A percentile compares a stretch with the other conserved stretches of the same genome.
These are phyloP conservation scores for Morella rubra DNA, from an alignment of 306 rosid species.

Conservation along the genomic window DNA sequence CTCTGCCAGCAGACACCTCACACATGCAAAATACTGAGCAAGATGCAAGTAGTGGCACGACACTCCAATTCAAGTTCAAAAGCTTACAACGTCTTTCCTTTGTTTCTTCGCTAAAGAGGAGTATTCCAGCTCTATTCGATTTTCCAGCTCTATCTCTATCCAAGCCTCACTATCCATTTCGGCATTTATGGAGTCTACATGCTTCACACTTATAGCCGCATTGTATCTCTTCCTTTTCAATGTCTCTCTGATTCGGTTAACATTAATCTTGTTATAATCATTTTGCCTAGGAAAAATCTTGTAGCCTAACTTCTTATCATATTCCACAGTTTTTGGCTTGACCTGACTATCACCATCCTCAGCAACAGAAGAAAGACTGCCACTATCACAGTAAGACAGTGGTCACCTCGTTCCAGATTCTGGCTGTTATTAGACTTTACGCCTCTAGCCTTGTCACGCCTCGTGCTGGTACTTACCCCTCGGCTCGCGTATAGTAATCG, in stretches of 20 bases:
- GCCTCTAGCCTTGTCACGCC: no score
- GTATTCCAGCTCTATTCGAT: constrained; percentile 33
- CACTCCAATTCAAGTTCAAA: constrained; percentile 10
- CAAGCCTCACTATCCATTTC: constrained; percentile 44
- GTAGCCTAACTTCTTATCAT: constrained; percentile 23
- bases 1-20: not conserved
- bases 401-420: constrained; percentile 4
- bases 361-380: constrained; percentile 30
- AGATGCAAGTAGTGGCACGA: constrained; percentile 12
- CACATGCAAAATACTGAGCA: not conserved
- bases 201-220: constrained; percentile 22
- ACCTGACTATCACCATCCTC: constrained; percentile 27
- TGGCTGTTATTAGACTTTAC: constrained; percentile 9
- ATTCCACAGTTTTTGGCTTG: constrained; percentile 19
- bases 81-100: constrained; percentile 15
- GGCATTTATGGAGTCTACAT: constrained; percentile 3
- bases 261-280: constrained; percentile 20
- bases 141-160: constrained; percentile 42
- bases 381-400: constrained; percentile 26
- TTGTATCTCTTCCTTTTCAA: constrained; percentile 37
- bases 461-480: no score
- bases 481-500: no score
- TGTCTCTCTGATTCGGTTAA: constrained; percentile 38
- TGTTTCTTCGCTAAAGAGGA: constrained; percentile 32
- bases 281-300: constrained; percentile 15